Evolutionary conservation across 805 yeast genomes (phyloP), one percentile per base, ranked within the genome.

Genomic region (Maudiozyma bulderi): DNA sequence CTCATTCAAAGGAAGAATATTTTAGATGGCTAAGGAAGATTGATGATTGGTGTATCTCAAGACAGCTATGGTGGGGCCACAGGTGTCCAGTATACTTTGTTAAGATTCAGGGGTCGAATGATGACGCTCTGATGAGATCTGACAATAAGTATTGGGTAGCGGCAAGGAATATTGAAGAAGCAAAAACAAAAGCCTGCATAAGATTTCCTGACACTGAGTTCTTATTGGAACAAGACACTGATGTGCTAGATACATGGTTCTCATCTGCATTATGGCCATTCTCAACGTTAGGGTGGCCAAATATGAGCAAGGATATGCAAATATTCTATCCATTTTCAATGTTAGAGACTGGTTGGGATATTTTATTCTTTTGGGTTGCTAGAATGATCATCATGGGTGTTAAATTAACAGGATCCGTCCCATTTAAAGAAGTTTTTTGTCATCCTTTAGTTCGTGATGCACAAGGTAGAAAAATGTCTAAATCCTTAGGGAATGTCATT

Each of bases 311-410:
- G 44, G 98, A 91, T 66, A 70, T 87, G 76, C 73, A 78, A 56
- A 68, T 68, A 44, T 93, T 86, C 71, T 83, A 80, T 64, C 98
- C 98, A 54, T 84, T 88, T 82, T 81, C 93, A 15, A 72, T 93
- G 82, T 74, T 93, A 61, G 98, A 91, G 71, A 93, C 98, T 42
- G 99, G 98, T 56, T 93, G 98, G 98, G 99, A 91, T 73, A 91
- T 91, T 64, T 75, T 93, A 65, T 91, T 91, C 78, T 93, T 93
- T 83, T 91, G 98, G 98, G 97, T 91, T 44, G 78, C 95, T 14
- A 81, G 98, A 70, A 93, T 93, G 98, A 82, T 91, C 54, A 76
- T 91, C 72, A 73, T 91, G 62, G 90, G 95, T 52, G 68, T 86
- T 59, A 89, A 90, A 71, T 74, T 91, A 66, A 86, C 95, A 15